Conservation (phyloP, 2,329 filamentous ascomycete genomes). For the Arthrobotrys pseudoclavata region DNA sequence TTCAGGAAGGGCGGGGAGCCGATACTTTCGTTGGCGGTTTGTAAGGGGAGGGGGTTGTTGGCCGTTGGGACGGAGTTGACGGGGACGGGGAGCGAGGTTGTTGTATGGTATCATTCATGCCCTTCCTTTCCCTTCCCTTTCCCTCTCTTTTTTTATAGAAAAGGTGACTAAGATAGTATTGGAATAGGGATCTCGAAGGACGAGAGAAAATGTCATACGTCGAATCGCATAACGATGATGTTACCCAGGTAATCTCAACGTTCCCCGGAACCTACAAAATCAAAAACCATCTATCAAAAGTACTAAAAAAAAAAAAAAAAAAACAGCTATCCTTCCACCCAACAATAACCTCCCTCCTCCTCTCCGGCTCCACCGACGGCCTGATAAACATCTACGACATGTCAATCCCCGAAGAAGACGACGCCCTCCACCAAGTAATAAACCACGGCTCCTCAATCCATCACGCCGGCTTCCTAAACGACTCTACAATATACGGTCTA, state of each 20-base stretch:
- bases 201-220: slow-evolving; percentile 70
- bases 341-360: slow-evolving; percentile 72
- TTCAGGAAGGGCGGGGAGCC: slow-evolving; percentile 68
- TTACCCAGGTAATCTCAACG: slow-evolving; percentile 75
- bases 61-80: slow-evolving; percentile 81
- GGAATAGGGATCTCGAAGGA: slow-evolving; percentile 43
- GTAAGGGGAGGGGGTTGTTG: slow-evolving; percentile 72
- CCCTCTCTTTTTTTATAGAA: background rate
- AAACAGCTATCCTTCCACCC: slow-evolving; percentile 73
- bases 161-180: slow-evolving; percentile 65
- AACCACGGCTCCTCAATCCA: slow-evolving; percentile 83
- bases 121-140: background rate
- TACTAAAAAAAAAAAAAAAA: background rate
- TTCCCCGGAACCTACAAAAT: background rate
- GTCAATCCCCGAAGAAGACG: slow-evolving; percentile 74
- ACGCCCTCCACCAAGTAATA: slow-evolving; percentile 81
- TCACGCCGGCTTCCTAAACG: slow-evolving; percentile 77
- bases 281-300: background rate
- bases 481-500: slow-evolving; percentile 77
- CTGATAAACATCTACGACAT: slow-evolving; percentile 81
- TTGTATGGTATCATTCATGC: slow-evolving; percentile 71
- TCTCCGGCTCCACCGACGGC: slow-evolving; percentile 84
- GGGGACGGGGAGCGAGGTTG: slow-evolving; percentile 74
- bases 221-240: slow-evolving; percentile 77
- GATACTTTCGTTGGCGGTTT: slow-evolving; percentile 76